Evolutionary conservation across 2,329 filamentous ascomycete genomes (phyloP), one percentile per base, ranked within the genome.

Genomic region (Grosmannia serpens): DNA sequence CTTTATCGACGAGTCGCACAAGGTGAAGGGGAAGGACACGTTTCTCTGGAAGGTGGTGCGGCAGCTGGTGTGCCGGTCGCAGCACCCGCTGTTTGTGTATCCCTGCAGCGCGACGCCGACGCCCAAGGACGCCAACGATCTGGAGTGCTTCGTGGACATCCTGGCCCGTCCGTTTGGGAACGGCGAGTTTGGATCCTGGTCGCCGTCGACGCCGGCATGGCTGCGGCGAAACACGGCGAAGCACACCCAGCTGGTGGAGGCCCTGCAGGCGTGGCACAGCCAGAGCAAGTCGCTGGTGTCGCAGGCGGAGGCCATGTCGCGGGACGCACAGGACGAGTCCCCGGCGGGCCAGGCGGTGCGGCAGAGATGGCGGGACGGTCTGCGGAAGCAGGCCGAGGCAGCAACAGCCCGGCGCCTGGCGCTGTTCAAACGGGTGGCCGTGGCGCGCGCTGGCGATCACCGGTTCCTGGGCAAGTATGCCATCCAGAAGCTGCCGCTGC

Each of bases 1-100:
- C 6, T 56, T 56, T 29, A 38, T 56, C n/a, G 54, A 56, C 29
- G 54, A 49, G 22, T 29, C 54, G 4, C 44, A 56, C 54, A 56
- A 56, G 6, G 29, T 56, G 11, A 56, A 49, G n/a, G 54, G 54
- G 10, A 56, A 38, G 13, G 54, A 49, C 29, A 56, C 54, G 5
- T n/a, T n/a, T 4, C n/a, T 56, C 10, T 56, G 54, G 54, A 33
- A 26, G n/a, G 22, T 35, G 20, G 41, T 56, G 6, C 54, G 54
- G 38, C 27, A 56, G 29, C 22, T 47, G 20, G 29, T 56, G 7
- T 24, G 27, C n/a, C 54, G 54, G 20, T 56, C 54, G 29, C 10
- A 4, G 20, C 2, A 47, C 20, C 53, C 53, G 2, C 22, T 55
- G 9, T 55, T 55, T 17, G 17, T 55, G 38, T 55, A 46, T 55